phyloP scores from a whole-genome alignment of 1,139 yeast species.

The Arxiozyma slooffiae region DNA sequence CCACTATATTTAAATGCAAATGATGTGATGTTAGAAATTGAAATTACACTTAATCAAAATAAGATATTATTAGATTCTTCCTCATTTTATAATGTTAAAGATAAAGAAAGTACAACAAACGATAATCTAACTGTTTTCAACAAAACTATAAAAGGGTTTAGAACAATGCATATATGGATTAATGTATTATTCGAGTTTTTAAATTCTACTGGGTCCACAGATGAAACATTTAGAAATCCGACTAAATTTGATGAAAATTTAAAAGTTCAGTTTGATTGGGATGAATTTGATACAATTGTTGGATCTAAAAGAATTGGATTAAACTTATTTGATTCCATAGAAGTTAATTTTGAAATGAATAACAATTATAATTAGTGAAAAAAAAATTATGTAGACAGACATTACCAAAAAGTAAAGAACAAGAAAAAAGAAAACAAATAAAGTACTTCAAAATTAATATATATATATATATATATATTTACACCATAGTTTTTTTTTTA shows the following conservation, averaged over 20 bases:
- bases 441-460: neutral
- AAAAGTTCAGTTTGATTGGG: slow-evolving; percentile 36
- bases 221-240: neutral
- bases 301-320: slow-evolving; percentile 52
- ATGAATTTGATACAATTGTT: slow-evolving; percentile 57
- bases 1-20: neutral
- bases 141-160: neutral
- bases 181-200: neutral
- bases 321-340: slow-evolving; percentile 22
- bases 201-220: neutral
- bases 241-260: neutral
- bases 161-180: neutral
- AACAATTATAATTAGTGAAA: too few relatives aligned
- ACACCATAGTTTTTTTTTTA: neutral
- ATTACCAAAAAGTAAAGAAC: too few relatives aligned
- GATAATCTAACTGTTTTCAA: neutral
- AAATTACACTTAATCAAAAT: slow-evolving; percentile 9
- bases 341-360: neutral
- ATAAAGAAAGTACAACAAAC: neutral
- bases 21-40: slow-evolving; percentile 23
- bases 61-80: neutral
- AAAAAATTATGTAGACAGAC: neutral
- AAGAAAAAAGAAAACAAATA: neutral
- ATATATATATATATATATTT: neutral
- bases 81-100: neutral